Percentiles rank a stretch among this genome's conserved stretches.
Evolutionary conservation across 139 green algal species (phyloP).

Genomic region (Penium margaritaceum): DNA sequence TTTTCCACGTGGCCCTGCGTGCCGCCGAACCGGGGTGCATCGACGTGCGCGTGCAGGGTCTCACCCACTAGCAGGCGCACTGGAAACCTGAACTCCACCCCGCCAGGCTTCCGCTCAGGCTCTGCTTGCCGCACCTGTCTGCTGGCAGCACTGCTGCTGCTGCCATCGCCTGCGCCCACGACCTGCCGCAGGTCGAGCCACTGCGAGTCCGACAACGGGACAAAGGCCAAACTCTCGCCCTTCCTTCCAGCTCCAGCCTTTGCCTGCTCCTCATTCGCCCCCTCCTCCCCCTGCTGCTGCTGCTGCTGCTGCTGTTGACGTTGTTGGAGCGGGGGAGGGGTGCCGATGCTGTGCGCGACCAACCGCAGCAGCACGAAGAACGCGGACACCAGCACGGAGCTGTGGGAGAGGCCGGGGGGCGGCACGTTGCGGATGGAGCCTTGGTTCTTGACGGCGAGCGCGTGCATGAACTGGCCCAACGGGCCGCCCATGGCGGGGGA

Average conservation of each 20-base stretch:
- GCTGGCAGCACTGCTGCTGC: not conserved
- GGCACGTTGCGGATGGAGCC: conserved; percentile 59
- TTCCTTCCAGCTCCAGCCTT: not conserved
- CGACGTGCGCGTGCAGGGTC: conserved; percentile 13
- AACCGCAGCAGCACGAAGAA: conserved; percentile 70
- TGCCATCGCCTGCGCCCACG: not conserved
- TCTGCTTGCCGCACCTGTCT: not conserved
- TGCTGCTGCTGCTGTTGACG: not conserved
- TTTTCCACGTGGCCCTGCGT: conserved; percentile 60
- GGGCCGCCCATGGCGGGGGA: conserved; percentile 24
- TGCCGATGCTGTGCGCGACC: conserved; percentile 41
- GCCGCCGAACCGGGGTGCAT: conserved; percentile 61
- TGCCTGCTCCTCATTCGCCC: not conserved
- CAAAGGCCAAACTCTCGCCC: too few relatives aligned
- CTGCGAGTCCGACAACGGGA: too few relatives aligned
- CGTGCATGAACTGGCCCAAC: conserved; percentile 52
- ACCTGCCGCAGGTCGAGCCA: not conserved
- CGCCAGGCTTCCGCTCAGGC: conserved; percentile 13
- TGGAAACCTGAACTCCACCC: conserved; percentile 23
- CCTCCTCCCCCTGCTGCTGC: not conserved
- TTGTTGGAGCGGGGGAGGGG: not conserved
- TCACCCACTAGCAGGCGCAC: conserved; percentile 17
- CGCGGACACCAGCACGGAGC: conserved; percentile 60
- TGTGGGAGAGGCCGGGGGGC: conserved; percentile 69
- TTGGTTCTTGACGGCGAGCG: conserved; percentile 65